Evolutionary conservation across 768 basidiomycete species (phyloP).

Genomic region (Lactarius psammicola): DNA sequence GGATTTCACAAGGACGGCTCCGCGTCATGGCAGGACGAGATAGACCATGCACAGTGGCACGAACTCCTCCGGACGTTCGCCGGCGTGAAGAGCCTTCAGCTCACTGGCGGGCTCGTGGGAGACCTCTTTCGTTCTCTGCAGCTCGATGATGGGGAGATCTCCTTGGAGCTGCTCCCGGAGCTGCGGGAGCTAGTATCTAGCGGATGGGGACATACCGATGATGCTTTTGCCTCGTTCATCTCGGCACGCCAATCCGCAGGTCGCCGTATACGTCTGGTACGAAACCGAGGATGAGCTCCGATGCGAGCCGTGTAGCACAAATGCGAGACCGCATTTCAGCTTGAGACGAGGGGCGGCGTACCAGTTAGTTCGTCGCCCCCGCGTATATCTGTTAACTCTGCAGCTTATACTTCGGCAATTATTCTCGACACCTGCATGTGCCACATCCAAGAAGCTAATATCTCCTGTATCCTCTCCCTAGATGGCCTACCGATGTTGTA

Average conservation of each 20-base stretch:
- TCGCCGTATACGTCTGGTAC: not conserved
- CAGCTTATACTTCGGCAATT: too few relatives aligned
- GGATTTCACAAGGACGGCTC: not conserved
- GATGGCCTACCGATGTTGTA: too few relatives aligned
- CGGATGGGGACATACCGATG: not conserved
- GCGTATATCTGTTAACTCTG: not conserved
- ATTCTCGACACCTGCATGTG: too few relatives aligned
- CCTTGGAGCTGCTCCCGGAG: not conserved
- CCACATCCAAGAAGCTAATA: too few relatives aligned
- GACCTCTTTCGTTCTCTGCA: conserved; percentile 1
- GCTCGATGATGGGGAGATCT: not conserved
- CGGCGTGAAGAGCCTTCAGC: not conserved
- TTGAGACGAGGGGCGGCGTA: not conserved
- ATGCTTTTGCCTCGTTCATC: conserved; percentile 1
- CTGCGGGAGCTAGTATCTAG: not conserved
- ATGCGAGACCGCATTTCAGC: not conserved
- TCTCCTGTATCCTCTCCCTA: too few relatives aligned
- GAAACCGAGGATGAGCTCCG: not conserved
- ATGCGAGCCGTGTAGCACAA: not conserved
- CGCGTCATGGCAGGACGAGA: not conserved
- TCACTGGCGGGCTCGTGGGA: not conserved
- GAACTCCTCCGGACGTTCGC: not conserved
- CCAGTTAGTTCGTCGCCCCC: not conserved
- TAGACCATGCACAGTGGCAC: conserved; percentile 1
- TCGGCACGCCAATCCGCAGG: not conserved